Percentiles rank a stretch among this genome's conserved stretches.
Evolutionary conservation across 148 eudicot genomes (phyloP).

Genomic region (Persicaria tinctoria): DNA sequence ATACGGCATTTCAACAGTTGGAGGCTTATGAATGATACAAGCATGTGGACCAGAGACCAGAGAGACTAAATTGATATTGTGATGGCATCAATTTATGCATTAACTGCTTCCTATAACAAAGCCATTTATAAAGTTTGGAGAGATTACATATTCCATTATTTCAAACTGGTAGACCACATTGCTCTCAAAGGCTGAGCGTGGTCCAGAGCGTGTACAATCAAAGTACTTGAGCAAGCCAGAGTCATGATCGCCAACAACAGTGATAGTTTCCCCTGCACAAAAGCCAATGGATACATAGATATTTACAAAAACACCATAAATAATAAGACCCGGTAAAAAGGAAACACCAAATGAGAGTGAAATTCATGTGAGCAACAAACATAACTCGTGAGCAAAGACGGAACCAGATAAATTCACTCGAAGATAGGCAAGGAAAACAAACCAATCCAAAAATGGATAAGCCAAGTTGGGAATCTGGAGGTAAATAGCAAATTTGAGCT

Average conservation of each 20-base stretch:
- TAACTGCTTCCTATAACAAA: neutral
- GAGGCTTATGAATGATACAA: neutral
- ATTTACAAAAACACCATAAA: neutral
- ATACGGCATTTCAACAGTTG: no score
- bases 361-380: neutral
- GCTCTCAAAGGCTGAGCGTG: conserved; percentile 93
- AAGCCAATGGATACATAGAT: neutral
- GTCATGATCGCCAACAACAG: conserved; percentile 95
- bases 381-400: conserved; percentile 2
- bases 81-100: neutral
- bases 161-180: conserved; percentile 92
- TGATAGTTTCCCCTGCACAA: conserved; percentile 77
- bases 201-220: conserved; percentile 90
- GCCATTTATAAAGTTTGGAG: neutral
- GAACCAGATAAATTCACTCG: neutral
- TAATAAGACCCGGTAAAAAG: neutral
- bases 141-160: conserved; percentile 96
- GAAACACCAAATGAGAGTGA: neutral
- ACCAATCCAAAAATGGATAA: neutral
- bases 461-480: neutral
- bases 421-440: conserved; percentile 5
- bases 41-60: neutral
- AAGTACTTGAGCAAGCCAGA: conserved; percentile 77
- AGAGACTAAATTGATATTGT: neutral
- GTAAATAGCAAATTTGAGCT: neutral